phyloP scores from a whole-genome alignment of 306 rosid species.

The Prunus davidiana region DNA sequence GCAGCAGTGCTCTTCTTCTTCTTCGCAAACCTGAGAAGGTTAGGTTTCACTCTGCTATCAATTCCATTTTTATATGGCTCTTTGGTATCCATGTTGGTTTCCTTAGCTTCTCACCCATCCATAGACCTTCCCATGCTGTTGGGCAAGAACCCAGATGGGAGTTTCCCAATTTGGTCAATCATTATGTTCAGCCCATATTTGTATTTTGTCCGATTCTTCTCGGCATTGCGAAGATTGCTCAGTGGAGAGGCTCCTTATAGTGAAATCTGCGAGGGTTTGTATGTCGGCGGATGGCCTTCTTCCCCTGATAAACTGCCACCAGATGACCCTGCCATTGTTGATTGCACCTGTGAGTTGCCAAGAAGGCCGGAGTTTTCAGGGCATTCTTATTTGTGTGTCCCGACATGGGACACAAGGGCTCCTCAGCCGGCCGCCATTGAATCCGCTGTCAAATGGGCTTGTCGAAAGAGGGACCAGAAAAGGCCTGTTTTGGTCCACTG shows the following conservation, averaged over 20 bases:
- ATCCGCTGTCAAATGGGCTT: conserved; percentile 78
- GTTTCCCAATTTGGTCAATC: conserved; percentile 56
- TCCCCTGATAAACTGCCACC: conserved; percentile 72
- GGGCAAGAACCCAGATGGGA: conserved; percentile 70
- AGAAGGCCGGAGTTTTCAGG: conserved; percentile 42
- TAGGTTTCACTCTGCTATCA: conserved; percentile 44
- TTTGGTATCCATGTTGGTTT: conserved; percentile 46
- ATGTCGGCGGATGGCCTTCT: conserved; percentile 89
- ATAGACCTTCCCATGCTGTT: conserved; percentile 72
- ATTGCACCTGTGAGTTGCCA: conserved; percentile 91
- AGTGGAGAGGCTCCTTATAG: conserved; percentile 63
- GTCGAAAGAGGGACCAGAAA: conserved; percentile 56
- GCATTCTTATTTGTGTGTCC: conserved; percentile 58
- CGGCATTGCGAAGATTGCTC: conserved; percentile 47
- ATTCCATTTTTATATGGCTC: conserved; percentile 67
- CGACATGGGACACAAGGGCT: conserved; percentile 89
- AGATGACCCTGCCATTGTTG: conserved; percentile 71
- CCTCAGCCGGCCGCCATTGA: conserved; percentile 70
- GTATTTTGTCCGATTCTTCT: conserved; percentile 64
- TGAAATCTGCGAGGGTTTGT: conserved; percentile 59
- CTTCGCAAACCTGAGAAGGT: conserved; percentile 46
- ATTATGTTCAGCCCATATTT: conserved; percentile 74
- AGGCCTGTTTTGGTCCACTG: conserved; percentile 81
- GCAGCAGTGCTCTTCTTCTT: conserved; percentile 34
- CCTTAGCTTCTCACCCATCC: conserved; percentile 71